Evolutionary conservation across 768 basidiomycete genomes (phyloP), one percentile per base, ranked within the genome.

Genomic region (Amanita pallidorosea): DNA sequence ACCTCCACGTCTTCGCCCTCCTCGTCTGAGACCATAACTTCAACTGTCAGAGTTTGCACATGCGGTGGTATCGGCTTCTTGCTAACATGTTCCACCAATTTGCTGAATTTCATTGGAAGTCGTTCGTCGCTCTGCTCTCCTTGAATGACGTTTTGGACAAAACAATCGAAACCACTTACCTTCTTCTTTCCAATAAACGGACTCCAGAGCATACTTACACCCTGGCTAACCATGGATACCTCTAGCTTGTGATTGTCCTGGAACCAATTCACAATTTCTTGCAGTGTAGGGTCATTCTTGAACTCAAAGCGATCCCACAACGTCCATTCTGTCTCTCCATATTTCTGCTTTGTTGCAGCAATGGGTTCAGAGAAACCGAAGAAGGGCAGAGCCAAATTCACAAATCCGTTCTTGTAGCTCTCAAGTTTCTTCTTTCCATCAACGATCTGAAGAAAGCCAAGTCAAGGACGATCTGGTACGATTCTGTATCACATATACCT

Each of bases 281-380:
- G 72, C 53, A 99, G 75, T 4, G 92, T 89, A 4, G 93, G 89
- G 64, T 98, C 83, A 58, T 85, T 81, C 61, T 80, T 75, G 67
- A 99, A 89, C 66, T 91, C 86, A 71, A 98, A 90, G 48, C 95
- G 83, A 68, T 98, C 93, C 95, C 95, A 98, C 36, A 99, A 76
- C 4, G 96, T 97, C 95, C 95, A 99, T 56, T 95, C 91, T 1
- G 79, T 87, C 40, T 73, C 65, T 49, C 84, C 82, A 64, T 92
- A 97, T 76, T 93, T 95, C 56, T 81, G 74, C 73, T 95, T 97
- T 55, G 77, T 60, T 17, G 93, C 91, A 3, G 82, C 83, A 55
- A 98, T 89, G 9, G 96, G 96, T 61, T 99, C 96, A 2, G 94
- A 97, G 75, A 98, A 99, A 23, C 91, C 96, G 62, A 98, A 98